phyloP scores from a whole-genome alignment of 1,284 basidiomycete species.

The Fomitopsis palustris region DNA sequence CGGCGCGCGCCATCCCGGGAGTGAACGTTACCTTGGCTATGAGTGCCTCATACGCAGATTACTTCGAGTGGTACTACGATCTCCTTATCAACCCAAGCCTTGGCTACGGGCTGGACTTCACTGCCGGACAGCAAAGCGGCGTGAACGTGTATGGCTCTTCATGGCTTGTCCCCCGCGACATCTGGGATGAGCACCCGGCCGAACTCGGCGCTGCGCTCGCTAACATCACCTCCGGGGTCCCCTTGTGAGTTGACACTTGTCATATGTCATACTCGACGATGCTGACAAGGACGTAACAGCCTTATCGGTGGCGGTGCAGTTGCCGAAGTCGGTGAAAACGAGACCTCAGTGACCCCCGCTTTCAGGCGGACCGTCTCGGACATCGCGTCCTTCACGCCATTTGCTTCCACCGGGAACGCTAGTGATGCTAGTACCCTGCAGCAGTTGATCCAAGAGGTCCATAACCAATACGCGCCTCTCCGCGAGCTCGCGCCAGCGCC shows the following conservation, averaged over 20 bases:
- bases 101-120: not conserved
- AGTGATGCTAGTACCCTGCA: not conserved
- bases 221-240: not conserved
- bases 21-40: not conserved
- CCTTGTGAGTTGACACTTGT: not conserved
- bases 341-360: not conserved
- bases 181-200: not conserved
- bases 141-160: not conserved
- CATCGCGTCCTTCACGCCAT: not conserved
- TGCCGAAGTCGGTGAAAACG: not conserved
- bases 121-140: not conserved
- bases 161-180: not conserved
- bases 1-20: not conserved
- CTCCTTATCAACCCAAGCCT: not conserved
- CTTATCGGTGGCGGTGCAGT: not conserved
- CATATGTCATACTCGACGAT: not conserved
- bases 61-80: not conserved
- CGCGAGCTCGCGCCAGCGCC: not conserved
- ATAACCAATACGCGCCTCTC: not conserved
- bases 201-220: not conserved
- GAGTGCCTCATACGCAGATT: not conserved
- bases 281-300: not conserved
- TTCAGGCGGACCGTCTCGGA: not conserved
- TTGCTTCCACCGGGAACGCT: not conserved
- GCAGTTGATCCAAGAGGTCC: not conserved